Base-by-base conservation (phyloP, 495 filamentous ascomycete genomes). In the Massariosphaeria phaeospora region DNA sequence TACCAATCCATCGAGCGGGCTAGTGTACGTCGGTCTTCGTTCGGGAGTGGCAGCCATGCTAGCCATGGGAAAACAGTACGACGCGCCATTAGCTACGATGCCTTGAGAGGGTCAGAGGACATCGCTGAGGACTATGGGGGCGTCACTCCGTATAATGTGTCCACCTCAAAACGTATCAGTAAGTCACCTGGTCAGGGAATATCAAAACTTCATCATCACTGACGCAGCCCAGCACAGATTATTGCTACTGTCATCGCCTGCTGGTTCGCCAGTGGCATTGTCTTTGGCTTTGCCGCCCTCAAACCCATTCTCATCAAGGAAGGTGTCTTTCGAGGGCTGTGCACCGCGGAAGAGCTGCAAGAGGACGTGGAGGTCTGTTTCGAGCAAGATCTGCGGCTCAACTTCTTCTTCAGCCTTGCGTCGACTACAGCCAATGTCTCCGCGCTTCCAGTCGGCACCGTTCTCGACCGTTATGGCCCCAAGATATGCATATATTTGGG, bases 391-490 rank as follows among this genome's bases (percentile, higher is more conserved):
- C 40, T 64, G n/a, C 61, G 66, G 18, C 50, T 70, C 8, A 70
- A 70, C 46, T 52, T 70, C 43, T 67, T 68, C 52, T 70, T 70
- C 52, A 61, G 50, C 11, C 33, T 70, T 11, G 67, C 67, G 12
- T 60, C 58, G n/a, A 57, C 53, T 7, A 59, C 59, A 1, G 48
- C 59, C 12, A 88, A 86, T 64, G 83, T 90, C 7, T 84, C 80
- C 17, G 89, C 89, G 7, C 73, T 94, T 1, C 87, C 88, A 7
- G 78, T 94, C 6, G 89, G 89, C 21, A 85, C 87, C 1, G 84
- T 95, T 35, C 75, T 95, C 2, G 90, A 96, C 64, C 77, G 79
- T 41, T 94, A 80, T 64, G 90, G 90, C 1, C 90, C 90, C 12
- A 79, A 82, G 30, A 74, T 88, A 3, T 83, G 84, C 46, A 84